Percentiles rank a stretch among this genome's conserved stretches.
Conservation (phyloP, 495 filamentous ascomycete genomes). For the Ramalina intermedia region DNA sequence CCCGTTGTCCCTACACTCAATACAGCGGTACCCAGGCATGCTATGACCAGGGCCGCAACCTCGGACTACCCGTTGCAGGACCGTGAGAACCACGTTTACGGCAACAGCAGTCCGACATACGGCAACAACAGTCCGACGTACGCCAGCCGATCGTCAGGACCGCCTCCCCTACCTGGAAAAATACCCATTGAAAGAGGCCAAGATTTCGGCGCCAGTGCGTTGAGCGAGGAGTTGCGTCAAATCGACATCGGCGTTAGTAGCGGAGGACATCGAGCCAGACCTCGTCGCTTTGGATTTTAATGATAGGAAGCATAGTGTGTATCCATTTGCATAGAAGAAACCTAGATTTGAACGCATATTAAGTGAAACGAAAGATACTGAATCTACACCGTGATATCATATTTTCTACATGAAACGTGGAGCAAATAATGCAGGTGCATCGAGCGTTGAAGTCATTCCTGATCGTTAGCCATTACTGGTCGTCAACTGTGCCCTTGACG, state of each 20-base stretch:
- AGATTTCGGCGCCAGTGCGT: slow-evolving; percentile 37
- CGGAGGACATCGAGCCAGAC: slow-evolving; percentile 12
- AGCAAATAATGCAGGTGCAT: too few species aligned
- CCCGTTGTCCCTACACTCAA: slow-evolving; percentile 14
- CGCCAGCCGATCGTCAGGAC: slow-evolving; percentile 11
- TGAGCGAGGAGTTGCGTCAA: slow-evolving; percentile 65
- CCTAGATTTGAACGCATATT: background rate
- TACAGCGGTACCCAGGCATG: slow-evolving; percentile 3
- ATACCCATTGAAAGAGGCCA: slow-evolving; percentile 39
- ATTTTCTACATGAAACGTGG: too few species aligned
- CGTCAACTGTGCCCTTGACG: too few species aligned
- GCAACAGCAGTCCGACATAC: slow-evolving; percentile 5
- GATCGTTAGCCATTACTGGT: too few species aligned
- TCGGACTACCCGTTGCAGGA: slow-evolving; percentile 17
- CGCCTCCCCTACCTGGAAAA: slow-evolving; percentile 62
- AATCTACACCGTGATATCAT: too few species aligned
- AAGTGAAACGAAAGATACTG: background rate
- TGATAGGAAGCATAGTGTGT: background rate
- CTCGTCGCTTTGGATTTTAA: slow-evolving; percentile 10
- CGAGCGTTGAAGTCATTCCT: too few species aligned
- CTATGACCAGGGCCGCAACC: slow-evolving; percentile 4
- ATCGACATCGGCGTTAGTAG: slow-evolving; percentile 61
- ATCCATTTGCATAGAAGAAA: too few species aligned
- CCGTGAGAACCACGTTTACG: slow-evolving; percentile 17
- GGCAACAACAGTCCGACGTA: slow-evolving; percentile 5